Base-by-base conservation (phyloP, 306 rosid genomes). In the Arachis hypogaea region DNA sequence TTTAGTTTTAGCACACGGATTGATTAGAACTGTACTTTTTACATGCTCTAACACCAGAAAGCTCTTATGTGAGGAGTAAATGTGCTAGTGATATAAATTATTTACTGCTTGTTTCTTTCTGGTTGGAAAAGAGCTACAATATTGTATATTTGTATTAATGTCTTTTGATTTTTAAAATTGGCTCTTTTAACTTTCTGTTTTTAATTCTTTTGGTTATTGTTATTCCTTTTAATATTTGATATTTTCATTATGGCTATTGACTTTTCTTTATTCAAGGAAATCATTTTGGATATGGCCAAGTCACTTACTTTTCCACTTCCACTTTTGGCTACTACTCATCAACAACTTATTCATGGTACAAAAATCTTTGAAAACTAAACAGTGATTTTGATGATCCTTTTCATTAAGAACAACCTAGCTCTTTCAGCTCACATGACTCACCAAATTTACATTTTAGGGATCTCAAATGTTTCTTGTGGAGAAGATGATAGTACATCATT, bases 221-320 rank as follows among this genome's bases (percentile, higher is more conserved):
- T 83, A 42, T 72, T 67, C 77, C 62, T 67, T 75, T 56, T 29
- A 52, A 59, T 63, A 54, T 68, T 50, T 3, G 3, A 33, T 33
- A 33, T 33, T 33, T 30, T 80, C 59, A 46, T 8, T 18, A 50
- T 51, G 43, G 78, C 64, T 40, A 56, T 38, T 33, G 75, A 47
- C 54, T 74, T 71, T 81, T 44, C 74, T 69, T 66, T 79, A 28
- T 79, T 88, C 67, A 59, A 93, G 98, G 90, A 85, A 73, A 57
- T 72, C 78, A 74, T 93, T 79, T 77, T 93, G 92, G 88, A 81
- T 82, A 73, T 72, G 82, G 91, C 96, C 63, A 91, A 91, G 84
- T 85, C 88, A n/a, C 86, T 86, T 59, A 65, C 85, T 18, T 93
- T 91, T 85, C 98, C 98, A 68, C 91, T 89, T 77, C 98, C 88